Evolutionary conservation across 768 basidiomycete species (phyloP).

Genomic region (Boletus rubropictus): DNA sequence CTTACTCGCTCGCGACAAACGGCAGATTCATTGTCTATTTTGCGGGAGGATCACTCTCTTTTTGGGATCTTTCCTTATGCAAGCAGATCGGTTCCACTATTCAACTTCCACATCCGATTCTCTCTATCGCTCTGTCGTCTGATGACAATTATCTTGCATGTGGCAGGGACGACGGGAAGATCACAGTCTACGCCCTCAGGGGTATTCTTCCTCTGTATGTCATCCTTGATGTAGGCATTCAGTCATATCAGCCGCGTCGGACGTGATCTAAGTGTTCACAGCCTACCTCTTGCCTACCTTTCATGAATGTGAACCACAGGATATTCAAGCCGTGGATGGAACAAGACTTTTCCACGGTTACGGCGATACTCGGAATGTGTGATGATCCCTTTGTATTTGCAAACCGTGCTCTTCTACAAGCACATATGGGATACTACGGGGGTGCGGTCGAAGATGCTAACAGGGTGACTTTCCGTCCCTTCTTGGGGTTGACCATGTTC

Average conservation of each 20-base stretch:
- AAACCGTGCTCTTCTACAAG: slow-evolving; percentile 1
- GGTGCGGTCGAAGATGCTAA: background rate
- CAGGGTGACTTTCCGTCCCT: background rate
- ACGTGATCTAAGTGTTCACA: background rate
- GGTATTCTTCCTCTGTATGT: background rate
- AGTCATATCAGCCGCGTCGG: too few relatives aligned
- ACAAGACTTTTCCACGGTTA: background rate
- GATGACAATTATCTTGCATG: background rate
- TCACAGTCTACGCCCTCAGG: background rate
- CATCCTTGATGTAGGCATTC: slow-evolving; percentile 3
- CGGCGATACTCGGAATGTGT: accelerated
- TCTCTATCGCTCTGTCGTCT: background rate
- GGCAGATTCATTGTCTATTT: background rate
- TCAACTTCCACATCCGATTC: background rate
- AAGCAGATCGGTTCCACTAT: background rate
- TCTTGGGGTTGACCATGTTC: background rate
- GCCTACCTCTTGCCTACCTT: background rate
- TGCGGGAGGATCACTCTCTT: background rate
- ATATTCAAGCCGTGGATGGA: slow-evolving; percentile 5
- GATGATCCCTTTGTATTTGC: background rate
- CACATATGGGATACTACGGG: background rate
- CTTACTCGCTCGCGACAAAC: background rate
- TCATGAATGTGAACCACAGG: background rate
- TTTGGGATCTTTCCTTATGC: background rate
- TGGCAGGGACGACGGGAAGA: background rate